Evolutionary conservation across 1,284 basidiomycete genomes (phyloP).

Genomic region (Megacollybia platyphylla): DNA sequence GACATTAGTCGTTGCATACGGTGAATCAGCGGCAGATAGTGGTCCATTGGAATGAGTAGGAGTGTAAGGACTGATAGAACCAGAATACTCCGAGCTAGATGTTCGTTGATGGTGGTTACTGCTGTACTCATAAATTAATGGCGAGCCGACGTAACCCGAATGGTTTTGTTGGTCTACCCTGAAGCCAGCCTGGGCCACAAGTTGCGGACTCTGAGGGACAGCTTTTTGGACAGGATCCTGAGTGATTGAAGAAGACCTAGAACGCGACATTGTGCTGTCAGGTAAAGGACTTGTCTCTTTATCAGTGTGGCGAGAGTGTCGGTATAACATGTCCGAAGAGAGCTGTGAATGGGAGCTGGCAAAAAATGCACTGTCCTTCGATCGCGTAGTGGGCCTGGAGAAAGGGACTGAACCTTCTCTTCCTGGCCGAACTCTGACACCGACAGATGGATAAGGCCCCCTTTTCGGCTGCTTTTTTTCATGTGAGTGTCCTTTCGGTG

Average conservation of each 20-base stretch:
- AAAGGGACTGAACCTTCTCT: conserved; percentile 4
- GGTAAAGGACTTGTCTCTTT: neutral
- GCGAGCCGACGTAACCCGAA: too few species aligned
- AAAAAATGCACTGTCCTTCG: too few species aligned
- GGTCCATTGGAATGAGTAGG: neutral
- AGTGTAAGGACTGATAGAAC: neutral
- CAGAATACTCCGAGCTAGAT: conserved; percentile 1
- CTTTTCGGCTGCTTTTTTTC: conserved; percentile 6
- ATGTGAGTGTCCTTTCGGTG: neutral
- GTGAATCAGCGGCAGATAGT: neutral
- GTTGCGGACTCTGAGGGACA: too few species aligned
- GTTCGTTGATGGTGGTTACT: neutral
- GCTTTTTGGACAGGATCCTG: conserved; percentile 2
- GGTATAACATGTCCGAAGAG: too few species aligned
- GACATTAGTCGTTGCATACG: neutral
- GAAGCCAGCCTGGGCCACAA: too few species aligned
- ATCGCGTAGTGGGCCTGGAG: too few species aligned
- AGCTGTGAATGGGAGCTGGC: too few species aligned
- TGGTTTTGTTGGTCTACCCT: too few species aligned
- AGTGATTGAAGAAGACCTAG: conserved; percentile 5
- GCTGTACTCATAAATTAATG: neutral
- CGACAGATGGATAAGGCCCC: conserved; percentile 3
- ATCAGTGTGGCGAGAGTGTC: too few species aligned
- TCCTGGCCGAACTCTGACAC: conserved; percentile 4
- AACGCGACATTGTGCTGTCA: conserved; percentile 3